Conservation (phyloP, 2,329 filamentous ascomycete genomes). For the Xylariaceae sp. region DNA sequence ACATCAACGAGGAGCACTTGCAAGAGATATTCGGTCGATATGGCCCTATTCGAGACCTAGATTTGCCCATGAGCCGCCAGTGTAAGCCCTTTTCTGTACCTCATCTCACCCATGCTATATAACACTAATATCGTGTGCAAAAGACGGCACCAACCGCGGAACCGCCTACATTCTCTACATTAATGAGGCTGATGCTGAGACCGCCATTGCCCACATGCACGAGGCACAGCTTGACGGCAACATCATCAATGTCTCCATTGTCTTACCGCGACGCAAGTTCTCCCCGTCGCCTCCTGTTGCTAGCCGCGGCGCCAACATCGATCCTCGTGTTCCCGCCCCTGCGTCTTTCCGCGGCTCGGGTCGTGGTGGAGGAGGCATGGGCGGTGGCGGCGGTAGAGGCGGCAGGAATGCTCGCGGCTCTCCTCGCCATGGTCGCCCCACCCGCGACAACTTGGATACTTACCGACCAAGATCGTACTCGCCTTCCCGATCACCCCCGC, state of each 20-base stretch:
- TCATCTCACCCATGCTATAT: not conserved
- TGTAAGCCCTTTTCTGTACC: conserved; percentile 49
- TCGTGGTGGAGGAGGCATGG: conserved; percentile 33
- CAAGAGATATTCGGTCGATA: conserved; percentile 89
- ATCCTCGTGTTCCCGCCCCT: conserved; percentile 47
- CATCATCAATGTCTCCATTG: conserved; percentile 80
- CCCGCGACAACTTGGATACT: conserved; percentile 44
- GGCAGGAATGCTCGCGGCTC: conserved; percentile 23
- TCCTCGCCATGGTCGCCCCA: conserved; percentile 21
- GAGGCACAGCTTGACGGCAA: conserved; percentile 90
- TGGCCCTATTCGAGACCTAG: conserved; percentile 79
- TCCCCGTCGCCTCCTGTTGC: conserved; percentile 73
- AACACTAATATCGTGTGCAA: not conserved
- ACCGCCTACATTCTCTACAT: conserved; percentile 89
- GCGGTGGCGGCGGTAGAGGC: conserved; percentile 37
- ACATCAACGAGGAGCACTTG: conserved; percentile 83
- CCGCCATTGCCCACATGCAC: conserved; percentile 94
- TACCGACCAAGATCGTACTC: conserved; percentile 58
- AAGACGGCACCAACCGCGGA: conserved; percentile 84
- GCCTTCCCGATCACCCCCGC: conserved; percentile 41
- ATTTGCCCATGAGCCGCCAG: conserved; percentile 82
- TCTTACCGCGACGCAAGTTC: conserved; percentile 78
- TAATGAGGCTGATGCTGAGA: conserved; percentile 73
- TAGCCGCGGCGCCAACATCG: conserved; percentile 57
- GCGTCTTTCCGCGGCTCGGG: conserved; percentile 28